Conservation (phyloP, 805 yeast genomes). For the Wickerhamomyces ciferrii region DNA sequence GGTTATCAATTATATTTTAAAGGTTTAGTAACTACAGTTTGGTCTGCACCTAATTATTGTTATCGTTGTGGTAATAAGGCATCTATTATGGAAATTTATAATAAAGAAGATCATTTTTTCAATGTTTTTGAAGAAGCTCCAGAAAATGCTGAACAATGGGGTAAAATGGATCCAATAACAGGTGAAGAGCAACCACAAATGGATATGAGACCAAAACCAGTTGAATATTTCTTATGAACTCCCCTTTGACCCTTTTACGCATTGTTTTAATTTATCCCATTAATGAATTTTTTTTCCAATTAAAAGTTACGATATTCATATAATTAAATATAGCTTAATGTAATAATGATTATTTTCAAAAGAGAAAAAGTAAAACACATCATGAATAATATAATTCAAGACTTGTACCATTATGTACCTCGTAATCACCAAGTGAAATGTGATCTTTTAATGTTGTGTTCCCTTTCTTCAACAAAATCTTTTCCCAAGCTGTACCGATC, state of each 20-base stretch:
- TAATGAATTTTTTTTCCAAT: background rate
- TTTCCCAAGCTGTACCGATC: conserved; percentile 66
- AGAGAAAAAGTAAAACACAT: background rate
- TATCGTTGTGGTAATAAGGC: conserved; percentile 97
- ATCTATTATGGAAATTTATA: conserved; percentile 84
- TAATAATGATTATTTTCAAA: background rate
- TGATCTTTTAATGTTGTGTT: conserved; percentile 83
- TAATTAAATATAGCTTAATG: background rate
- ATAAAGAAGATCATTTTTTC: conserved; percentile 63
- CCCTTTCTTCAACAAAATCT: conserved; percentile 74
- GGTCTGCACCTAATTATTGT: conserved; percentile 99
- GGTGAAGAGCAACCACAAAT: conserved; percentile 2
- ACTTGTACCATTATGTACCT: conserved; percentile 83
- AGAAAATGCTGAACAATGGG: conserved; percentile 58
- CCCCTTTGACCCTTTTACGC: background rate
- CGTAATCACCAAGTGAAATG: conserved; percentile 90
- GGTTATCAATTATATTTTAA: conserved; percentile 91
- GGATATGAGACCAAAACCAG: conserved; percentile 30
- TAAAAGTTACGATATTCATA: no score
- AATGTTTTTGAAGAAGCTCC: conserved; percentile 98
- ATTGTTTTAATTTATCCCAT: background rate
- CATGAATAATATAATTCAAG: conserved; percentile 76
- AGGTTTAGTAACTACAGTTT: conserved; percentile 89
- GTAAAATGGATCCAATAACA: conserved; percentile 21
- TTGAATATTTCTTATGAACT: conserved; percentile 44